Base-by-base conservation (phyloP, 306 rosid genomes). In the Trifolium fragiferum region DNA sequence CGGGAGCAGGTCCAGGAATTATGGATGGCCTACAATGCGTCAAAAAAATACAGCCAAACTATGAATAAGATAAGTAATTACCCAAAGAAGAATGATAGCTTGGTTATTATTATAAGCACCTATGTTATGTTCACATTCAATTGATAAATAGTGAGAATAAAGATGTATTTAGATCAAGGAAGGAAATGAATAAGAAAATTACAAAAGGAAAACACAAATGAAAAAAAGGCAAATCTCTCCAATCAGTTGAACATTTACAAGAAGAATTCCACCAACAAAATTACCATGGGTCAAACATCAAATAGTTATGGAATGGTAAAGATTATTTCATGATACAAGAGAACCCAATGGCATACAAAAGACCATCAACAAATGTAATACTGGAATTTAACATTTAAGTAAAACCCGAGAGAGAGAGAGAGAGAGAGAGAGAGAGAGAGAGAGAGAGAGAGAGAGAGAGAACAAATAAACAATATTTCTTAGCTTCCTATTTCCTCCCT, bases 1-100 rank as follows among this genome's bases (percentile, higher is more conserved):
- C 99, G 35, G 98, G 99, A 77, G 85, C 89, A 35, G 92, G 99
- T 80, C 99, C 99, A 61, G 98, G 99, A 77, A 94, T 94, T 74
- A 89, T 82, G 71, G 98, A 92, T 44, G 99, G 93, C 86, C 99
- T 94, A 75, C 80, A 83, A 75, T 43, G 33, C 55, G 70, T 67
- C 55, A 70, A 18, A 77, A 23, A 59, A 70, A 43, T 14, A 66
- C 40, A 35, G 58, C 12, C 19, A 70, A 81, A 61, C 33, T 62
- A 61, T 30, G 69, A 82, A 74, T 58, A 43, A 54, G 44, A 76
- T 58, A 38, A 62, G 47, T 49, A 23, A 72, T 70, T 33, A 51
- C 77, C 49, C 19, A 18, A 65, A 35, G 47, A 57, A 65, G 49
- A 70, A 81, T 76, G 49, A 66, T 71, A 58, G 67, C 53, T 27